Evolutionary conservation across 1,284 basidiomycete genomes (phyloP), one percentile per base, ranked within the genome.

Genomic region (Cerrena zonata): DNA sequence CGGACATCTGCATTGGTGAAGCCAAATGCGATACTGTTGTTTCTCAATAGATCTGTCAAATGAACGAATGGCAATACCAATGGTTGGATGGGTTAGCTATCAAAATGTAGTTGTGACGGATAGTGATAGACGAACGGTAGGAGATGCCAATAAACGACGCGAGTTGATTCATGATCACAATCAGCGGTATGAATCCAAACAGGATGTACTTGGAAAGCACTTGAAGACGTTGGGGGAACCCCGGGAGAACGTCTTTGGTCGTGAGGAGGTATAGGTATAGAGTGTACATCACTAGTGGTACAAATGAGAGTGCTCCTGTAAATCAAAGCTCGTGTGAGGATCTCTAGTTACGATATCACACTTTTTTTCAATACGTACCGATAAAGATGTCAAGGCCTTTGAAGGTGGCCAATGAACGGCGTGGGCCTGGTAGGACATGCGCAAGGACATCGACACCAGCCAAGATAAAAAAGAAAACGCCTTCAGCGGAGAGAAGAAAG

Each of bases 71-170:
- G n/a, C n/a, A n/a, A n/a, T n/a, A n/a, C n/a, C n/a, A n/a, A n/a
- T n/a, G n/a, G n/a, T n/a, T n/a, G n/a, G n/a, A n/a, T n/a, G n/a
- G n/a, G n/a, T n/a, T n/a, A n/a, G n/a, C n/a, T n/a, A n/a, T n/a
- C n/a, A n/a, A 48, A 37, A 36, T 44, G 47, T 47, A 50, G 47
- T 41, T 27, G 48, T 18, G 22, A 45, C 23, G 50, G 37, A n/a
- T n/a, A n/a, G n/a, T n/a, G n/a, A n/a, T 22, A 18, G 3, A 71
- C 78, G 59, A 58, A 86, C 85, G 65, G 47, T 80, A 76, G 5
- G 71, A 68, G 25, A 81, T 72, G 47, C 82, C 81, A 27, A 83
- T 58, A 56, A 89, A 85, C 1, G 86, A 86, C 12, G 77, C 77
- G 21, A 85, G 63, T 54, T 79, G 79, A 60, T 83, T 83, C 54